Conservation (phyloP, 1,284 basidiomycete genomes). For the Pisolithus thermaeus region DNA sequence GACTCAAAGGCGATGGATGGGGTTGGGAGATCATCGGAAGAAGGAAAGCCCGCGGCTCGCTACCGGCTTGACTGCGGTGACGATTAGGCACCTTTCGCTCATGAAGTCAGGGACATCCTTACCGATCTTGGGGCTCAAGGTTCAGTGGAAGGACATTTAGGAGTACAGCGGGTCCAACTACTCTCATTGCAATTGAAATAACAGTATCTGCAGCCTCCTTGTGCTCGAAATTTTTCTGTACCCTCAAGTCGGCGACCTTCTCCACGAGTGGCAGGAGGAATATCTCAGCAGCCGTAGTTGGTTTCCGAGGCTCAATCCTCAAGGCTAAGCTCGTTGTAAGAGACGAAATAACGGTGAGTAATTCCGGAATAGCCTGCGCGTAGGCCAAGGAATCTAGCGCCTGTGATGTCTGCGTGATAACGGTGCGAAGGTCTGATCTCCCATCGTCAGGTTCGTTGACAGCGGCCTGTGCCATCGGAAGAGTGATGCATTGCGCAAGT, state of each 20-base stretch:
- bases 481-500: constrained; percentile 66
- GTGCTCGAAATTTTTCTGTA: constrained; percentile 82
- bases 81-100: constrained; percentile 5
- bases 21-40: constrained; percentile 84
- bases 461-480: constrained; percentile 51
- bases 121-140: constrained; percentile 77
- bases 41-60: constrained; percentile 82
- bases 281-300: constrained; percentile 61
- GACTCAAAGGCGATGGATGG: constrained; percentile 75
- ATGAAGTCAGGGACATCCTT: constrained; percentile 22
- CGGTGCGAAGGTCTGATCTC: constrained; percentile 53
- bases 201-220: constrained; percentile 85
- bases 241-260: constrained; percentile 71
- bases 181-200: constrained; percentile 77
- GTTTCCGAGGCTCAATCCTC: constrained; percentile 30
- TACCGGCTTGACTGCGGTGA: constrained; percentile 47
- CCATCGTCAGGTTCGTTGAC: constrained; percentile 35
- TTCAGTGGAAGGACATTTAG: constrained; percentile 81
- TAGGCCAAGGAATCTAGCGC: constrained; percentile 68
- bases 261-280: constrained; percentile 73
- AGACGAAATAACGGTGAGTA: constrained; percentile 57
- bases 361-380: constrained; percentile 65
- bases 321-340: constrained; percentile 44
- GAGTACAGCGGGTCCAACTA: constrained; percentile 81
- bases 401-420: constrained; percentile 58